These are phyloP conservation scores for Sungouiozyma ichnusensis DNA, from an alignment of 805 yeast species.

Conservation along the genomic window DNA sequence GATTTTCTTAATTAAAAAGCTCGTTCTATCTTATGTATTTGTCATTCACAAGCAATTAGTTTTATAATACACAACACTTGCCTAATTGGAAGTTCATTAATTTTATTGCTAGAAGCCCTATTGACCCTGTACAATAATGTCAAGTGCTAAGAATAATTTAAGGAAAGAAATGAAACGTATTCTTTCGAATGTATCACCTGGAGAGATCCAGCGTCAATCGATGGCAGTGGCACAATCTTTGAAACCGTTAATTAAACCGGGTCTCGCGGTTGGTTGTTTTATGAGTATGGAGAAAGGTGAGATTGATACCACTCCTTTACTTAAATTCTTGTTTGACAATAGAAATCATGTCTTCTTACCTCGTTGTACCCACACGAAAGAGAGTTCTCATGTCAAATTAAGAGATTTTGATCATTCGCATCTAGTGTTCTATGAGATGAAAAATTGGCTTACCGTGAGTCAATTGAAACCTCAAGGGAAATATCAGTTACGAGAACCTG, in stretches of 20 bases:
- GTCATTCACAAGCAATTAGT: too few species aligned
- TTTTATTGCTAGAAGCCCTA: too few species aligned
- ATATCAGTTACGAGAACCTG: constrained; percentile 61
- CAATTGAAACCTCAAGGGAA: constrained; percentile 55
- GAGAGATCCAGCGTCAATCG: constrained; percentile 2
- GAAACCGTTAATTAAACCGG: neutral
- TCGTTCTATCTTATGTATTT: too few species aligned
- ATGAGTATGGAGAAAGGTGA: constrained; percentile 72
- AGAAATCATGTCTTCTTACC: constrained; percentile 52
- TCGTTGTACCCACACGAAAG: constrained; percentile 32
- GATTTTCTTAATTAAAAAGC: too few species aligned
- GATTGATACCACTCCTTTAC: constrained; percentile 46
- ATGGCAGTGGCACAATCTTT: neutral
- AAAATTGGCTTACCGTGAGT: constrained; percentile 32
- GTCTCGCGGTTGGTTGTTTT: constrained; percentile 40
- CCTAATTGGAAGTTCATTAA: too few species aligned
- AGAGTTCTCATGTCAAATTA: constrained; percentile 22
- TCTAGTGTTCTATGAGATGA: constrained; percentile 48
- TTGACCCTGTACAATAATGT: neutral
- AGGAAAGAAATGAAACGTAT: constrained; percentile 13
- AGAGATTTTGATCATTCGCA: constrained; percentile 17
- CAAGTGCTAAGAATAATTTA: constrained; percentile 13
- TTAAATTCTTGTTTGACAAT: constrained; percentile 39
- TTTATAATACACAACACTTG: too few species aligned
- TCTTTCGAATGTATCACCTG: constrained; percentile 11